Conservation (phyloP, 257 asterid genomes). For the Catharanthus roseus region DNA sequence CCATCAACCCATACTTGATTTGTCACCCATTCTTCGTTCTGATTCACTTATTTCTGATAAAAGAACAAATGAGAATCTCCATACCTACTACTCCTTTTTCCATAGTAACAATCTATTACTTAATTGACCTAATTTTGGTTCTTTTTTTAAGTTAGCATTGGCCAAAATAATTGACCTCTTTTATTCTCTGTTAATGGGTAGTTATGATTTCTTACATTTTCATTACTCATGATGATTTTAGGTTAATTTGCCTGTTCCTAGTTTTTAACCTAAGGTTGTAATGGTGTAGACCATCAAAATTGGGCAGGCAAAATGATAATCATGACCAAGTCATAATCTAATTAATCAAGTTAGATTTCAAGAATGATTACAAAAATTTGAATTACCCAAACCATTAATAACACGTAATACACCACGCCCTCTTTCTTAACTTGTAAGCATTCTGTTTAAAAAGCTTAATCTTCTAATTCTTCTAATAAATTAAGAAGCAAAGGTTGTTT, state of each 20-base stretch:
- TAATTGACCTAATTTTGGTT: too few relatives aligned
- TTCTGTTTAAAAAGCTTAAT: neutral
- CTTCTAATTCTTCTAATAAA: neutral
- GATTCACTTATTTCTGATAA: slow-evolving; percentile 13
- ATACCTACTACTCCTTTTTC: neutral
- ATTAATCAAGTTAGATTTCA: neutral
- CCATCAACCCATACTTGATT: neutral
- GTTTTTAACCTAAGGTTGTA: neutral
- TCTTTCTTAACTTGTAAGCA: slow-evolving; percentile 18
- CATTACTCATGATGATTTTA: slow-evolving; percentile 17
- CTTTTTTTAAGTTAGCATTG: too few relatives aligned
- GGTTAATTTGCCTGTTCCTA: slow-evolving; percentile 8
- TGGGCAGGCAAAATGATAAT: slow-evolving; percentile 4
- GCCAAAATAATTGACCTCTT: neutral
- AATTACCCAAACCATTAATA: neutral
- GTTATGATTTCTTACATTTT: slow-evolving; percentile 11
- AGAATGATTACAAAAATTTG: slow-evolving; percentile 15
- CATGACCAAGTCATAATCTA: neutral
- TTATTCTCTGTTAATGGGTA: neutral
- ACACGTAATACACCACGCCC: neutral
- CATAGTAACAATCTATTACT: too few relatives aligned
- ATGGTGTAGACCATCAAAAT: neutral
- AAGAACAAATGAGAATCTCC: slow-evolving; percentile 10
- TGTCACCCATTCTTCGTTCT: slow-evolving; percentile 13
- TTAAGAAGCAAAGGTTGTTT: neutral